Conservation (phyloP, 2,329 filamentous ascomycete species). For the Colletotrichum sp. region DNA sequence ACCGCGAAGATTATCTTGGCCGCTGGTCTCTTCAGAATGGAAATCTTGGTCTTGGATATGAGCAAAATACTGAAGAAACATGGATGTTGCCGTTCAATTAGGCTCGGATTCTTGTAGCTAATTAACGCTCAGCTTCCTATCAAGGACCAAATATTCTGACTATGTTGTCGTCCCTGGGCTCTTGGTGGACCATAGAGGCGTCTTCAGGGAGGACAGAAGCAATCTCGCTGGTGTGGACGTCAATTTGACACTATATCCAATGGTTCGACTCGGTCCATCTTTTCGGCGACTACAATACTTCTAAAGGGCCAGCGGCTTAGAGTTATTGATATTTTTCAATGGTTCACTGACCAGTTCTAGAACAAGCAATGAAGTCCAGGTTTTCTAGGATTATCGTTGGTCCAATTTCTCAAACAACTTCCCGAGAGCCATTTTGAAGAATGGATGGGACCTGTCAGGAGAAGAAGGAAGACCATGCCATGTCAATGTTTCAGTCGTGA, state of each 20-base stretch:
- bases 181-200: not conserved
- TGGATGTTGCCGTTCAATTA: not conserved
- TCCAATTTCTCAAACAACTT: not conserved
- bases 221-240: not conserved
- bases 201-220: not conserved
- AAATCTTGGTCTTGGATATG: not conserved
- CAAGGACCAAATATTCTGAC: not conserved
- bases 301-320: not conserved
- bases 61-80: not conserved
- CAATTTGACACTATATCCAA: not conserved
- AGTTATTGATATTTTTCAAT: fast-evolving
- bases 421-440: not conserved
- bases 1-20: no score
- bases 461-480: not conserved
- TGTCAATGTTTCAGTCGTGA: not conserved
- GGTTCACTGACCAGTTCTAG: not conserved
- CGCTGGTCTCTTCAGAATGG: no score
- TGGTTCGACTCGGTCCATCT: not conserved
- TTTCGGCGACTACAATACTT: not conserved
- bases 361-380: not conserved
- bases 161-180: not conserved
- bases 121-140: not conserved
- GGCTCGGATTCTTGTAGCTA: not conserved
- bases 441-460: not conserved
- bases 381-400: not conserved